Evolutionary conservation across 148 eudicot species (phyloP).

Genomic region (Fagopyrum tataricum): DNA sequence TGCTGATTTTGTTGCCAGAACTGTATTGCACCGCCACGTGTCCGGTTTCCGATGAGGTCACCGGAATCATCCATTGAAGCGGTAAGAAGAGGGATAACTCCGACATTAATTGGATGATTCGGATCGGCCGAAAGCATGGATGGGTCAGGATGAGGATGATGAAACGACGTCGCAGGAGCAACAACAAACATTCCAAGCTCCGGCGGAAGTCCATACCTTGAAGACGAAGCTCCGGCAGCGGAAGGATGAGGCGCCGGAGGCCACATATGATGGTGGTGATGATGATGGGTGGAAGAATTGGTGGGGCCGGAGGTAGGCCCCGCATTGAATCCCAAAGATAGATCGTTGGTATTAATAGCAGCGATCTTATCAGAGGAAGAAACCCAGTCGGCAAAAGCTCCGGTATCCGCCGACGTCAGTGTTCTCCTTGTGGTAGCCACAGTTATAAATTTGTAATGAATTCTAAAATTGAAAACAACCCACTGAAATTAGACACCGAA

Average conservation of each 20-base stretch:
- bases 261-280: conserved; percentile 31
- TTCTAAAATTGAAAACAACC: neutral
- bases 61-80: conserved; percentile 24
- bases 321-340: conserved; percentile 54
- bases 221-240: conserved; percentile 12
- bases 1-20: conserved; percentile 30
- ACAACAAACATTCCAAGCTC: conserved; percentile 76
- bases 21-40: conserved; percentile 28
- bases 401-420: conserved; percentile 30
- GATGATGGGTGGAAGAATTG: conserved; percentile 11
- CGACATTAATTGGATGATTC: conserved; percentile 36
- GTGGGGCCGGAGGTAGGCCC: conserved; percentile 18
- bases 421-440: conserved; percentile 57
- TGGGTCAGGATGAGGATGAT: conserved; percentile 20
- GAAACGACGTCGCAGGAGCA: conserved; percentile 47
- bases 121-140: conserved; percentile 22
- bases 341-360: conserved; percentile 24
- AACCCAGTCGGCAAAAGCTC: conserved; percentile 58
- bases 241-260: conserved; percentile 9
- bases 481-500: neutral
- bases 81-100: conserved; percentile 65
- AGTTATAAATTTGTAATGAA: conserved; percentile 14
- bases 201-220: conserved; percentile 35
- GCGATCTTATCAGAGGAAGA: conserved; percentile 24
- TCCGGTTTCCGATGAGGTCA: conserved; percentile 16